A percentile compares a stretch with the other conserved stretches of the same genome.
These are phyloP conservation scores for Fusarium guadeloupense DNA, from an alignment of 2,329 filamentous ascomycete genomes.

Conservation along the genomic window DNA sequence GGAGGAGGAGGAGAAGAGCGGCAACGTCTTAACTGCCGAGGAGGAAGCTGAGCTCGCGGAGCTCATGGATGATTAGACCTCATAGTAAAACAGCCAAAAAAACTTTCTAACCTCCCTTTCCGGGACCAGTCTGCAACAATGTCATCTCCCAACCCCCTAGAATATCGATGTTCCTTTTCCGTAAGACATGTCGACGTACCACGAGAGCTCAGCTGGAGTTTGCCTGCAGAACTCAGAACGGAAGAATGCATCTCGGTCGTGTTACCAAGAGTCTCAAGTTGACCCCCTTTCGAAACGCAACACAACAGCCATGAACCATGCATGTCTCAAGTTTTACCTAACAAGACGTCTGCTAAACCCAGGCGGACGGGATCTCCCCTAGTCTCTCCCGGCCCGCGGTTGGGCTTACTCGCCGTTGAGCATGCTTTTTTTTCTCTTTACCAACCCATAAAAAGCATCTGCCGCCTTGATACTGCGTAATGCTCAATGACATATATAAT, in stretches of 20 bases:
- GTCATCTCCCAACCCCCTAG: not conserved
- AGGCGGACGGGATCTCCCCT: not conserved
- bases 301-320: conserved; percentile 22
- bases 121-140: not conserved
- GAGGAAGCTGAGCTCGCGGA: conserved; percentile 94
- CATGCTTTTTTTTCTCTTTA: not conserved
- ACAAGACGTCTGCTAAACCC: not conserved
- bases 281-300: not conserved
- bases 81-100: conserved; percentile 1
- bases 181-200: conserved; percentile 12
- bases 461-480: not conserved
- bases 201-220: conserved; percentile 30
- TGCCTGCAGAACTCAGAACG: conserved; percentile 3
- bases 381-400: not conserved
- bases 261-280: not conserved
- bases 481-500: not conserved
- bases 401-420: conserved; percentile 7
- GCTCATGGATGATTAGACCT: conserved; percentile 76
- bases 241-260: not conserved
- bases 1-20: conserved; percentile 54
- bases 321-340: conserved; percentile 18
- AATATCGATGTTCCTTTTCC: not conserved
- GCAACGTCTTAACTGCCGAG: conserved; percentile 77
- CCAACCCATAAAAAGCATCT: not conserved
- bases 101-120: not conserved